Percentiles rank a stretch among this genome's conserved stretches.
These are phyloP conservation scores for Cryptomeria japonica DNA, from an alignment of 75 land plant genomes.

Conservation along the genomic window DNA sequence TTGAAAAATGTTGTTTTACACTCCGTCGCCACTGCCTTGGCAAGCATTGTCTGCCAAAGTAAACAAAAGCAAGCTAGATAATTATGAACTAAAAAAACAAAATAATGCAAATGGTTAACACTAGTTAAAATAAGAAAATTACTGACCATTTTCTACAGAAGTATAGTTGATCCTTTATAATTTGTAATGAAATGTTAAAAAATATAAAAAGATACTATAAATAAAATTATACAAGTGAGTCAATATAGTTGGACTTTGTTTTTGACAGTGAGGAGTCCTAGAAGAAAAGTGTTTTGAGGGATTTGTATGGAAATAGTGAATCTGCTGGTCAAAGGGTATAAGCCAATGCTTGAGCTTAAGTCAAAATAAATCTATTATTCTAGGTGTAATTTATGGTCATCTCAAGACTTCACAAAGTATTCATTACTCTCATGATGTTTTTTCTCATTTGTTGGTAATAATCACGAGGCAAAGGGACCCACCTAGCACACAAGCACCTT, in stretches of 20 bases:
- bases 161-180: neutral
- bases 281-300: neutral
- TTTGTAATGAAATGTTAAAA: neutral
- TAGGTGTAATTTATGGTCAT: no score
- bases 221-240: neutral
- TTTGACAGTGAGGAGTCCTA: neutral
- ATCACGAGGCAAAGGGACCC: no score
- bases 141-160: neutral
- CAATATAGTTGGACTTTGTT: neutral
- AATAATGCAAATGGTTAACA: neutral
- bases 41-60: slow-evolving; percentile 87
- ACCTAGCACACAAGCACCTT: no score
- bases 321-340: neutral
- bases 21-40: slow-evolving; percentile 99
- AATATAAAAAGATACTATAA: neutral
- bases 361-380: neutral
- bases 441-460: no score
- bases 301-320: neutral
- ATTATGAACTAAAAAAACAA: neutral
- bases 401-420: no score
- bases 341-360: neutral
- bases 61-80: neutral
- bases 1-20: slow-evolving; percentile 99
- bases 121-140: neutral
- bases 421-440: no score